Percentiles rank a stretch among this genome's conserved stretches.
Conservation (phyloP, 306 rosid genomes). For the Begonia loranthoides region DNA sequence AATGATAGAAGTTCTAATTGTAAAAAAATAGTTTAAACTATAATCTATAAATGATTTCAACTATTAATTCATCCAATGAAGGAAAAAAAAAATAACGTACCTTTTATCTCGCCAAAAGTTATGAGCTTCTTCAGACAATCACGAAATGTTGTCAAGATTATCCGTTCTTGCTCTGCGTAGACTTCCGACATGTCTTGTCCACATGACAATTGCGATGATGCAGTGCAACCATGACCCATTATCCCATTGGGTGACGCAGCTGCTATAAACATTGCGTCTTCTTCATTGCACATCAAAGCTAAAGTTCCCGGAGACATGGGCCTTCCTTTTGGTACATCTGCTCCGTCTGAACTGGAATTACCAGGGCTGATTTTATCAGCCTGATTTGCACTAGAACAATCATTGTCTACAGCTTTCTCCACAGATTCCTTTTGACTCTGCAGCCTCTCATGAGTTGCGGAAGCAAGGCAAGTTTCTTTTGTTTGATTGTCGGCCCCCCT, state of each 20-base stretch:
- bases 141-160: conserved; percentile 64
- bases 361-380: conserved; percentile 47
- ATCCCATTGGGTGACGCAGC: conserved; percentile 51
- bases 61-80: neutral
- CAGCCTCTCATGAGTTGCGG: conserved; percentile 55
- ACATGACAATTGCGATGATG: conserved; percentile 48
- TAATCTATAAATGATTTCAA: neutral
- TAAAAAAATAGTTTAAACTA: neutral
- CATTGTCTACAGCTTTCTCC: conserved; percentile 51
- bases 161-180: conserved; percentile 78
- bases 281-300: conserved; percentile 98
- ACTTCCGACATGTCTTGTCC: conserved; percentile 76
- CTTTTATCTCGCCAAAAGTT: conserved; percentile 90
- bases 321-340: conserved; percentile 50
- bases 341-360: conserved; percentile 63
- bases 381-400: conserved; percentile 70
- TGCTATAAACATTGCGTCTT: conserved; percentile 80
- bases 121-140: conserved; percentile 82
- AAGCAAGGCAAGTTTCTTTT: conserved; percentile 57
- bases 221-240: conserved; percentile 38
- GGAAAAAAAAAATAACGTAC: conserved; percentile 37
- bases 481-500: conserved; percentile 46
- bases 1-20: too few relatives aligned
- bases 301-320: conserved; percentile 98
- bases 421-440: conserved; percentile 40